Base-by-base conservation (phyloP, 2,329 filamentous ascomycete species). In the Cyphellophora europaea region DNA sequence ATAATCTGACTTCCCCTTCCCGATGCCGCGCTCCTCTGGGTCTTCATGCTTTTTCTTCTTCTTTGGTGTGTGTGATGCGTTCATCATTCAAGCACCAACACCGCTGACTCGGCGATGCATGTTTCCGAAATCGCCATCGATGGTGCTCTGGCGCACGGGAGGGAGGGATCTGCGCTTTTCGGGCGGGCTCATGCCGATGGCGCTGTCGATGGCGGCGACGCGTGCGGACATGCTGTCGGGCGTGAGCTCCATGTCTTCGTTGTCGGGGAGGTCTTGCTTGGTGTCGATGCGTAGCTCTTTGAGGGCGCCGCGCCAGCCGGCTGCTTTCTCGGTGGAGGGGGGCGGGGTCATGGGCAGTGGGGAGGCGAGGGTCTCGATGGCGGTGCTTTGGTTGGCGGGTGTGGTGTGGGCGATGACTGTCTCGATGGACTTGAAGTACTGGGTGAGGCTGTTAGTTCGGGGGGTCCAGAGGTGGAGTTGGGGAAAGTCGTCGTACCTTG, bases 351-450 rank as follows among this genome's bases (percentile, higher is more conserved):
- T 16, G 2, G 13, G 13, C 8, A 27, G 6, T 15, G 34, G 27
- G 35, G 35, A 17, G 42, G 35, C 12, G 21, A n/a, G 8, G n/a
- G 8, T 8, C 21, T 8, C 8, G n/a, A 8, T 8, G 8, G 21
- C 21, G 41, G 38, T 11, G 33, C 37, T 32, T 27, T 39, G 35
- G 37, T 33, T 17, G 36, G 45, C 30, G 40, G 30, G 63, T 61
- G 6, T 58, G 63, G 19, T 57, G 56, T 6, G 55, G 60, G 46
- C 62, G 60, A 5, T 76, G 2, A 79, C 68, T 50, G 75, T 68
- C 56, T 82, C 78, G 49, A 82, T 81, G 42, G 72, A 77, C 60
- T 81, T 81, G 57, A 82, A 82, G 55, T 82, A 82, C 63, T 77
- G 45, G 37, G n/a, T n/a, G n/a, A n/a, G n/a, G n/a, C 18, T n/a